Percentiles rank a stretch among this genome's conserved stretches.
phyloP scores from a whole-genome alignment of 345 rosid genomes.

The Reutealis trisperma region DNA sequence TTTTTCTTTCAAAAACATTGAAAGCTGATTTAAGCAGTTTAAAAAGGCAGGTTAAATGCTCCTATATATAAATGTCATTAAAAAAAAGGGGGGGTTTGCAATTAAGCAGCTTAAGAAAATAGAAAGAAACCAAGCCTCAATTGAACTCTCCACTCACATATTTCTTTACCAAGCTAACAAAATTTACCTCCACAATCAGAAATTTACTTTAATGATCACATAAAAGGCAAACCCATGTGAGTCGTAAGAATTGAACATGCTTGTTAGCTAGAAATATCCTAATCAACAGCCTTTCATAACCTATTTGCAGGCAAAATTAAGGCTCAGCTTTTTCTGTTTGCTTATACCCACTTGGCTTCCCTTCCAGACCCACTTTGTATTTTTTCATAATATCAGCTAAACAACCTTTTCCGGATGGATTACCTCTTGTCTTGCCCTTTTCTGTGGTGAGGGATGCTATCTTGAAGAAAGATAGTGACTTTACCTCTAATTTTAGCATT shows the following conservation, averaged over 20 bases:
- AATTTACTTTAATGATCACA: not conserved
- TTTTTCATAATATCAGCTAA: constrained; percentile 9
- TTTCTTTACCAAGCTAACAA: constrained; percentile 3
- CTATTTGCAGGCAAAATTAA: not conserved
- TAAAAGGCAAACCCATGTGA: constrained; percentile 22
- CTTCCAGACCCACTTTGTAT: constrained; percentile 21
- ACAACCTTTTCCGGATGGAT: constrained; percentile 13
- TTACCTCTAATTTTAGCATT: not conserved
- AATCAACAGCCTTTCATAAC: constrained; percentile 5
- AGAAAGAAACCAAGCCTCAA: not conserved
- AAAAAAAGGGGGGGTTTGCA: constrained; percentile 2
- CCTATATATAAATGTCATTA: not conserved
- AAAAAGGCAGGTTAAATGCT: constrained; percentile 2
- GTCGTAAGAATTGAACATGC: not conserved
- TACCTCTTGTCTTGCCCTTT: constrained; percentile 13
- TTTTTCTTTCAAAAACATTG: constrained; percentile 4
- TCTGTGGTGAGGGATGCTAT: no score
- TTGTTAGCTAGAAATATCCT: not conserved
- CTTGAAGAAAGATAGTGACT: not conserved
- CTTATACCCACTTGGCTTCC: constrained; percentile 13
- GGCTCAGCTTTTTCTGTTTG: constrained; percentile 17
- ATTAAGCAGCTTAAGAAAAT: constrained; percentile 8
- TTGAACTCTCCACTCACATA: not conserved
- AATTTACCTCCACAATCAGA: not conserved
- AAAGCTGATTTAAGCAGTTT: constrained; percentile 10